Conservation (phyloP, 495 filamentous ascomycete genomes). For the Xylaria grammica region DNA sequence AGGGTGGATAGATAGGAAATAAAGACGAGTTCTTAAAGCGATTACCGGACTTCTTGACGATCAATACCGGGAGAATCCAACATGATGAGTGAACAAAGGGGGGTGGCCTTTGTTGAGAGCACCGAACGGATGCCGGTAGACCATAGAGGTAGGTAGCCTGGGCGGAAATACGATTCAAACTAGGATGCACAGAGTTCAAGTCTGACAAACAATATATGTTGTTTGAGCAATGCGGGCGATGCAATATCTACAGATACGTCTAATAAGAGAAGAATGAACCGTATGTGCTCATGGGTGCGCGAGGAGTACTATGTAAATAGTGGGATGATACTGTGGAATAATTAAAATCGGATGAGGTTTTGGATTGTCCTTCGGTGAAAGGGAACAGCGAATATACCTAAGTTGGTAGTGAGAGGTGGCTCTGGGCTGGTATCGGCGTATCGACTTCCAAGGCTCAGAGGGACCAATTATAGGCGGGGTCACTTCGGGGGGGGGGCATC, state of each 20-base stretch:
- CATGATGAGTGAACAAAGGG: slow-evolving; percentile 29
- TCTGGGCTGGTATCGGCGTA: no score
- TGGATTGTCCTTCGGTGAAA: slow-evolving; percentile 2
- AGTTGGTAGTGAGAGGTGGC: no score
- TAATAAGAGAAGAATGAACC: not conserved
- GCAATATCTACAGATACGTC: not conserved
- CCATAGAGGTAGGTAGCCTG: not conserved
- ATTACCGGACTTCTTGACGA: slow-evolving; percentile 61
- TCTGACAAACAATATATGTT: not conserved
- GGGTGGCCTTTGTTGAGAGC: slow-evolving; percentile 15
- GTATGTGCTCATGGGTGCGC: not conserved
- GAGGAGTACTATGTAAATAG: not conserved
- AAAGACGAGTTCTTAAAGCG: slow-evolving; percentile 58
- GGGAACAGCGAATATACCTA: not conserved
- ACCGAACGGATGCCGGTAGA: not conserved
- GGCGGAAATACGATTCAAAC: not conserved
- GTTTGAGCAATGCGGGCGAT: not conserved
- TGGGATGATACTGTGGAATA: slow-evolving; percentile 9
- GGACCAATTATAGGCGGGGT: slow-evolving; percentile 18
- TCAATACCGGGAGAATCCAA: slow-evolving; percentile 4
- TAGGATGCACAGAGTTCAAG: not conserved
- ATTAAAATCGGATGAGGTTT: slow-evolving; percentile 6
- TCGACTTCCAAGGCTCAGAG: no score
- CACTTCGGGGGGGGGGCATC: no score
- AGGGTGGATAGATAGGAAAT: slow-evolving; percentile 23